Evolutionary conservation across 345 rosid genomes (phyloP).

Genomic region (Kernera saxatilis): DNA sequence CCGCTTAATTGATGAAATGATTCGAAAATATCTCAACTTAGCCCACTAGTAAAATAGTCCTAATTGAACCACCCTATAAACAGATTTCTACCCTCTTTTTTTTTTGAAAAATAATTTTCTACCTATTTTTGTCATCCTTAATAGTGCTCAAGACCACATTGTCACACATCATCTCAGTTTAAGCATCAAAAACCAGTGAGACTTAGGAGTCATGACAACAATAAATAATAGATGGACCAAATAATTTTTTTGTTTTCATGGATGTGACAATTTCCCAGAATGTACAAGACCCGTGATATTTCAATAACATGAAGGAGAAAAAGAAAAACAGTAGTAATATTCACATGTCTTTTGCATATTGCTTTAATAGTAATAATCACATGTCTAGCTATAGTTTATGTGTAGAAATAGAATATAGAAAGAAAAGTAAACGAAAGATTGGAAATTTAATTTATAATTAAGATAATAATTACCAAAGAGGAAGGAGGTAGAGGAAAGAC

Average conservation of each 20-base stretch:
- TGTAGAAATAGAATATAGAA: background rate
- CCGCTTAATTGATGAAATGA: background rate
- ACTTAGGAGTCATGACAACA: background rate
- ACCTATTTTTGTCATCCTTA: background rate
- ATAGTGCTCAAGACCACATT: conserved; percentile 8
- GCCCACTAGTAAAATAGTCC: background rate
- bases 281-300: conserved; percentile 25
- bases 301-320: background rate
- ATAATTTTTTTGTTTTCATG: background rate
- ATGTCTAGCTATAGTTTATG: conserved; percentile 8
- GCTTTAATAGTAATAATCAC: conserved; percentile 16
- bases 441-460: background rate
- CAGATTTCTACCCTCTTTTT: background rate
- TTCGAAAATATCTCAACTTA: background rate
- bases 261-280: conserved; percentile 18
- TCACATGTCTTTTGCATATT: conserved; percentile 18
- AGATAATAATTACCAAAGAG: conserved; percentile 46
- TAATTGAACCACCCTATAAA: background rate
- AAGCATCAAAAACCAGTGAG: background rate
- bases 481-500: conserved; percentile 60
- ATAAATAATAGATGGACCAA: background rate
- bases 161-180: conserved; percentile 11
- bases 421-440: background rate
- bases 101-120: too few relatives aligned
- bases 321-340: conserved; percentile 16